Evolutionary conservation across 495 filamentous ascomycete species (phyloP).

Genomic region (Penicillium coffeae): DNA sequence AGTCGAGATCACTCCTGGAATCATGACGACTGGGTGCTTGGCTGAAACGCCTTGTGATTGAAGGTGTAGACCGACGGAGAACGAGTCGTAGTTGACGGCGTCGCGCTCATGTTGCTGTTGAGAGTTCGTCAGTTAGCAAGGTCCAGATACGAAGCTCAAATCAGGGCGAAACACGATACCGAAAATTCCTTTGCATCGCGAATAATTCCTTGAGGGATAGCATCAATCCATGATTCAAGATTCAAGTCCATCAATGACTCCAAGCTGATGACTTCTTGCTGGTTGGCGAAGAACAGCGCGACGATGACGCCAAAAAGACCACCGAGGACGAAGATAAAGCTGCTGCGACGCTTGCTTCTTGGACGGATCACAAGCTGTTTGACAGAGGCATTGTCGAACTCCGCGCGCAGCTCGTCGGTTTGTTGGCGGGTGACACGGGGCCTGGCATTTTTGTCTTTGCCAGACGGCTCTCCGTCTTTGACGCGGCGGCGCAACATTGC

Average conservation of each 20-base stretch:
- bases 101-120: conserved; percentile 76
- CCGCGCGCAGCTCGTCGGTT: conserved; percentile 23
- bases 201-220: conserved; percentile 75
- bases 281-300: conserved; percentile 80
- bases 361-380: conserved; percentile 48
- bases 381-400: conserved; percentile 22
- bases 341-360: conserved; percentile 63
- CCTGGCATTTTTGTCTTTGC: conserved; percentile 9
- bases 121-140: conserved; percentile 5
- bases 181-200: conserved; percentile 79
- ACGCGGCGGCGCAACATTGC: conserved; percentile 42
- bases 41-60: conserved; percentile 78
- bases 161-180: conserved; percentile 41
- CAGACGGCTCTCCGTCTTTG: conserved; percentile 29
- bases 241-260: conserved; percentile 77
- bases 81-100: conserved; percentile 86
- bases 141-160: background rate
- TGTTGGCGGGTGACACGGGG: conserved; percentile 5
- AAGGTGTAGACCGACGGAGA: conserved; percentile 79
- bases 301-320: conserved; percentile 77
- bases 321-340: conserved; percentile 77
- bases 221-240: conserved; percentile 77
- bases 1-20: conserved; percentile 95
- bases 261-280: conserved; percentile 78
- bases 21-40: conserved; percentile 89